Evolutionary conservation across 2,329 filamentous ascomycete species (phyloP).

Genomic region (Arthrobotrys musiformis): DNA sequence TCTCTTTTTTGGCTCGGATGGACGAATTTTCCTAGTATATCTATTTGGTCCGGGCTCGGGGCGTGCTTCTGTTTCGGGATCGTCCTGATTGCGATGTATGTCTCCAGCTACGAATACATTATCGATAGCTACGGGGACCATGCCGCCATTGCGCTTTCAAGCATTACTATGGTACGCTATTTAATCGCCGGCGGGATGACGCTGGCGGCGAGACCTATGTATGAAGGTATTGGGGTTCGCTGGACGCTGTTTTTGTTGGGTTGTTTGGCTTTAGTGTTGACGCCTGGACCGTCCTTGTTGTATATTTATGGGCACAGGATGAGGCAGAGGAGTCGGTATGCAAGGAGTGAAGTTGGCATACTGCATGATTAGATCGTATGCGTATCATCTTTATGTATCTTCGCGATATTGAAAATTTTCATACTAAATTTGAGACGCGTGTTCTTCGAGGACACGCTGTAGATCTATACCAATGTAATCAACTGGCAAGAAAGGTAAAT

Average conservation of each 20-base stretch:
- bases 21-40: conserved; percentile 65
- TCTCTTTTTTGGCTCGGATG: conserved; percentile 71
- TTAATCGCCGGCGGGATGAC: conserved; percentile 63
- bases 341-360: conserved; percentile 7
- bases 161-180: conserved; percentile 61
- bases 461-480: no score
- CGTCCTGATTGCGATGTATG: conserved; percentile 67
- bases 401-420: no score
- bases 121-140: conserved; percentile 70
- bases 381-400: no score
- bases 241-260: conserved; percentile 64
- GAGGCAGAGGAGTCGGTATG: conserved; percentile 13
- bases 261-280: conserved; percentile 60
- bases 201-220: conserved; percentile 63
- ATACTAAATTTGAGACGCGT: no score
- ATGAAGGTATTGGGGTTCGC: conserved; percentile 63
- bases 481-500: no score
- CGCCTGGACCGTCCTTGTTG: conserved; percentile 62
- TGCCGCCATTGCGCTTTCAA: conserved; percentile 62
- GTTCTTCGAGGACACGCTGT: no score
- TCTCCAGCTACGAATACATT: conserved; percentile 69
- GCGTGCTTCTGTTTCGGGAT: conserved; percentile 69
- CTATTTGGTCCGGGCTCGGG: conserved; percentile 67
- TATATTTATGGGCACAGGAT: conserved; percentile 59
- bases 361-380: background rate